Base-by-base conservation (phyloP, 23 red algal genomes). In the Gracilaria domingensis region DNA sequence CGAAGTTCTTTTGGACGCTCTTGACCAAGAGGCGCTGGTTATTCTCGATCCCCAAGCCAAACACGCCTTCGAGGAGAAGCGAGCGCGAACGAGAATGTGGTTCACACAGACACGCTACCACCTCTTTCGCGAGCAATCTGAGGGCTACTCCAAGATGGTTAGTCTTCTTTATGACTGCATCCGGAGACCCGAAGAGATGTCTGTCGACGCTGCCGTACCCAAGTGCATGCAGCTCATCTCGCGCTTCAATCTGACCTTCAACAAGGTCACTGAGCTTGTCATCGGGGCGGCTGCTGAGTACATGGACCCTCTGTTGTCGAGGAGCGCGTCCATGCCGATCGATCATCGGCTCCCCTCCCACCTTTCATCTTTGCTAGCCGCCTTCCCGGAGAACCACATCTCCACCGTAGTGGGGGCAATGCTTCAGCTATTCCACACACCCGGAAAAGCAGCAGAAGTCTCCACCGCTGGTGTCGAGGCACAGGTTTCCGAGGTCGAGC, bases 121-220 rank as follows among this genome's bases (percentile, higher is more conserved):
- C 38, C 35, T 73, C 38, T 73, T 73, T 35, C 67, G 67, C 67
- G 92, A 94, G 42, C 81, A 75, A 34, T 70, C 67, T 28, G 92
- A 94, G 73, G 92, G 92, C 30, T 94, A 86, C 75, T 82, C 92
- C 8, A 94, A 94, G 80, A 48, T 94, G 49, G 28, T 87, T 50
- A 77, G 45, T 28, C 60, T 80, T 65, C 76, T 90, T 12, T 61
- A 50, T 26, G 87, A 90, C 24, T 35, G 44, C 73, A 56, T 74
- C 20, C 17, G 35, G 39, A 32, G 25, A 18, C 23, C 84, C 14
- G 37, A 74, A 23, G 28, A 30, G 18, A 50, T 77, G 25, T 60
- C 25, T 11, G 67, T 59, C 65, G 65, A 88, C 38, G 40, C 56
- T 45, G 40, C 75, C 73, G 58, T 80, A 21, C 42, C 26, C 8